These are phyloP conservation scores for Hirsutella rhossiliensis DNA, from an alignment of 2,329 filamentous ascomycete genomes.

Conservation along the genomic window DNA sequence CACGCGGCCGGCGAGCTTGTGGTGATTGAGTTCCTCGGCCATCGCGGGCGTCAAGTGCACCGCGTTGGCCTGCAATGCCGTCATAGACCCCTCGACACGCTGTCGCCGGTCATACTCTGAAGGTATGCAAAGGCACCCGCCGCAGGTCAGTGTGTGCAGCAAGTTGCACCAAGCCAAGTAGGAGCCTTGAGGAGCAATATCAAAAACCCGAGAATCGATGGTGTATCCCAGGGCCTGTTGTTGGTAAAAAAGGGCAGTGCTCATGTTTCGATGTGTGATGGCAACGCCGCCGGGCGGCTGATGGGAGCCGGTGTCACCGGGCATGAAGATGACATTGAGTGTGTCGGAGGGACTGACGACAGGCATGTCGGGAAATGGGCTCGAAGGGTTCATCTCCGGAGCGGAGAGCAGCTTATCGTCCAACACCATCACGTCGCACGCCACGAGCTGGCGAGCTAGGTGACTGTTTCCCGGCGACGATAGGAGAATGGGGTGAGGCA, in stretches of 20 bases:
- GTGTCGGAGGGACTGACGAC: slow-evolving; percentile 2
- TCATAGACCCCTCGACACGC: not conserved
- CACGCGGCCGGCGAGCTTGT: not conserved
- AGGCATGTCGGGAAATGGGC: not conserved
- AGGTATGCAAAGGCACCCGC: slow-evolving; percentile 2
- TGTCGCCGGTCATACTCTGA: not conserved
- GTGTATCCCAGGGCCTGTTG: slow-evolving; percentile 1
- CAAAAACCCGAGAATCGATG: not conserved
- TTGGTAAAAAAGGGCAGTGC: slow-evolving; percentile 1
- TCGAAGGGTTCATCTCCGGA: not conserved
- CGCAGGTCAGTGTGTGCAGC: slow-evolving; percentile 1
- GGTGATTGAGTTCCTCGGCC: not conserved
- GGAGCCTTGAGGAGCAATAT: not conserved
- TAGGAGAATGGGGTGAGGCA: not conserved
- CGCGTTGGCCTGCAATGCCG: not conserved
- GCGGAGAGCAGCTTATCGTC: not conserved
- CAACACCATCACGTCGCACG: not conserved
- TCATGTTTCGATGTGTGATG: slow-evolving; percentile 1
- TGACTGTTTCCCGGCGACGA: not conserved
- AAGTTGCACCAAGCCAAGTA: slow-evolving; percentile 2
- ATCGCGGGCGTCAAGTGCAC: not conserved
- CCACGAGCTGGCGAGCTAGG: not conserved
- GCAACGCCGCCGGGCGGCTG: not conserved
- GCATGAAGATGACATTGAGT: not conserved
- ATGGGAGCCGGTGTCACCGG: not conserved